A percentile compares a stretch with the other conserved stretches of the same genome.
phyloP scores from a whole-genome alignment of 352 stramenopile species.

The Phytophthora agathidicida region DNA sequence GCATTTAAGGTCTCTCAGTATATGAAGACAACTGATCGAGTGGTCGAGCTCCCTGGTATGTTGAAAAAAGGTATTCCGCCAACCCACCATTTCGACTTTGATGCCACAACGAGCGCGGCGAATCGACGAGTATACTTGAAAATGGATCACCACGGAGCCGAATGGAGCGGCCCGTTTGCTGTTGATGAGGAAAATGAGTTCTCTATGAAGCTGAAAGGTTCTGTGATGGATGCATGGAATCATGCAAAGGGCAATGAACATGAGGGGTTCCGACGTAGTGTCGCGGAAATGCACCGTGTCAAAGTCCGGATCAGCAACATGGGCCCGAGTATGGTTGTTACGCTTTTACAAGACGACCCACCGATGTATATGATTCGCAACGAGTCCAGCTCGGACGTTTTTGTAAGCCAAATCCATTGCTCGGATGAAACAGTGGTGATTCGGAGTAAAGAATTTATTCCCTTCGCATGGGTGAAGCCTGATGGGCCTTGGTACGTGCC shows the following conservation, averaged over 20 bases:
- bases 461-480: slow-evolving; percentile 84
- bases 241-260: slow-evolving; percentile 38
- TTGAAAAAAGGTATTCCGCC: slow-evolving; percentile 43
- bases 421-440: slow-evolving; percentile 72
- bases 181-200: slow-evolving; percentile 90
- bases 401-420: slow-evolving; percentile 70
- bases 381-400: slow-evolving; percentile 76
- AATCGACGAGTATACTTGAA: slow-evolving; percentile 74
- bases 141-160: slow-evolving; percentile 73
- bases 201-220: slow-evolving; percentile 72
- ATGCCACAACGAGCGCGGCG: slow-evolving; percentile 49
- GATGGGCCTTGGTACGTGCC: slow-evolving; percentile 69
- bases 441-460: slow-evolving; percentile 71
- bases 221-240: slow-evolving; percentile 58
- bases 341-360: slow-evolving; percentile 72
- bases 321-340: slow-evolving; percentile 83
- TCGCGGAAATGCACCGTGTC: slow-evolving; percentile 63
- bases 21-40: slow-evolving; percentile 60
- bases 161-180: slow-evolving; percentile 85
- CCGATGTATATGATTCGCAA: slow-evolving; percentile 90
- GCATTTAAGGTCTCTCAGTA: slow-evolving; percentile 83
- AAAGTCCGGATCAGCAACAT: slow-evolving; percentile 81
- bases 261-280: slow-evolving; percentile 51
- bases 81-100: slow-evolving; percentile 76
- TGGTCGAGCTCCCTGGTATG: slow-evolving; percentile 62